Conservation (phyloP, 2,329 filamentous ascomycete species). For the Fusarium humuli region DNA sequence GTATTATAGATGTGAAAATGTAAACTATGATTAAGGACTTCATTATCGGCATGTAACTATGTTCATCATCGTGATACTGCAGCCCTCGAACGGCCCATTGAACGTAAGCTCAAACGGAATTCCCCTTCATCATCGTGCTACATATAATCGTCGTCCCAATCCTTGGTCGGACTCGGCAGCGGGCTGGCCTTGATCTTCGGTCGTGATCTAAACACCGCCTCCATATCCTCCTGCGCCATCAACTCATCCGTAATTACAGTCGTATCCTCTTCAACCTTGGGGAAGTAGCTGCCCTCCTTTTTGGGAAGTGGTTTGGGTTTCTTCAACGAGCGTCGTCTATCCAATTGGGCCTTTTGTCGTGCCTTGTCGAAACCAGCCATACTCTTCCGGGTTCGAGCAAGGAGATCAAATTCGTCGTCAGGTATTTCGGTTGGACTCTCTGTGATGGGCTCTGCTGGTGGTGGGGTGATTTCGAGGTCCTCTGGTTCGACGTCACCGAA, state of each 20-base stretch:
- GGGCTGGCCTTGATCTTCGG: conserved; percentile 85
- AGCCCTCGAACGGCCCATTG: too few relatives aligned
- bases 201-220: conserved; percentile 85
- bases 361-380: conserved; percentile 73
- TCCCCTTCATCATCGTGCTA: conserved; percentile 39
- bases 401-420: conserved; percentile 58
- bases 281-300: conserved; percentile 61
- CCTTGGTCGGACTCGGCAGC: conserved; percentile 61
- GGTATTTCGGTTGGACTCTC: conserved; percentile 38
- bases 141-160: conserved; percentile 48
- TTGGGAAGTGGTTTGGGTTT: conserved; percentile 56
- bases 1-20: conserved; percentile 47
- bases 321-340: conserved; percentile 64
- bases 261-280: conserved; percentile 56
- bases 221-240: conserved; percentile 79
- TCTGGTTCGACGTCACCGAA: conserved; percentile 50
- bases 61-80: too few relatives aligned
- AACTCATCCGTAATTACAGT: conserved; percentile 73
- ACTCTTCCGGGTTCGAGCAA: conserved; percentile 68
- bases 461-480: conserved; percentile 44
- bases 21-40: conserved; percentile 26
- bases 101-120: too few relatives aligned
- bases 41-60: neutral
- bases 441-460: conserved; percentile 9
- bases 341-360: conserved; percentile 69